phyloP scores from a whole-genome alignment of 2,329 filamentous ascomycete genomes.

The Pyrenochaeta sp. region DNA sequence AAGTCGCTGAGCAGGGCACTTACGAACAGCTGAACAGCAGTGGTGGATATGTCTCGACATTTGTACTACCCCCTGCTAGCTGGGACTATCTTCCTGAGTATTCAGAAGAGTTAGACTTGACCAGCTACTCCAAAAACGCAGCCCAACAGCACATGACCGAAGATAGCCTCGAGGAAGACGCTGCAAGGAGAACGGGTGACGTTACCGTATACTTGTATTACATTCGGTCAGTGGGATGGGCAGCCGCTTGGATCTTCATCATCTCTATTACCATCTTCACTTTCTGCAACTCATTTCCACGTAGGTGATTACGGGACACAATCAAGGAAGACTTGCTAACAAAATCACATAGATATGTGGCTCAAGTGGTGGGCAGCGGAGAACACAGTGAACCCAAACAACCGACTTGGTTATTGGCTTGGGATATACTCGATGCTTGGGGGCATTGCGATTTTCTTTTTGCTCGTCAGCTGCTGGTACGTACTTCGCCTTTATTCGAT shows the following conservation, averaged over 20 bases:
- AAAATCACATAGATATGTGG: constrained; percentile 50
- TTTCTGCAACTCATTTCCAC: constrained; percentile 44
- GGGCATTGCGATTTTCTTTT: constrained; percentile 34
- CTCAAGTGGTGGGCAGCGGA: constrained; percentile 59
- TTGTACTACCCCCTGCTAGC: constrained; percentile 42
- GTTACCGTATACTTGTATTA: constrained; percentile 46
- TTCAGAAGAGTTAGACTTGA: constrained; percentile 26
- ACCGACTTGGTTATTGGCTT: constrained; percentile 42
- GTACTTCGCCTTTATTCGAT: neutral
- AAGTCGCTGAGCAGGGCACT: constrained; percentile 51
- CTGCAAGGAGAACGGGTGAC: constrained; percentile 44
- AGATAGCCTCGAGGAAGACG: constrained; percentile 40
- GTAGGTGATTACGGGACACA: constrained; percentile 17
- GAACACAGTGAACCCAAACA: constrained; percentile 50
- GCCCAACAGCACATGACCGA: constrained; percentile 29
- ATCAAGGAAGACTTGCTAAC: neutral
- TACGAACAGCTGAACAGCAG: constrained; percentile 49
- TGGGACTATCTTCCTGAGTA: constrained; percentile 44
- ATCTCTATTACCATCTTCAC: constrained; percentile 43
- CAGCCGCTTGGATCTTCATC: constrained; percentile 40
- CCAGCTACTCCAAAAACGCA: neutral
- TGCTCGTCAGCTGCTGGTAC: constrained; percentile 42
- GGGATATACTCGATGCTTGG: constrained; percentile 44
- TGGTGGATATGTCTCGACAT: constrained; percentile 44
- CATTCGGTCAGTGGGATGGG: constrained; percentile 40